A percentile compares a stretch with the other conserved stretches of the same genome.
Conservation (phyloP, 768 basidiomycete genomes). For the Ramaria rubella region DNA sequence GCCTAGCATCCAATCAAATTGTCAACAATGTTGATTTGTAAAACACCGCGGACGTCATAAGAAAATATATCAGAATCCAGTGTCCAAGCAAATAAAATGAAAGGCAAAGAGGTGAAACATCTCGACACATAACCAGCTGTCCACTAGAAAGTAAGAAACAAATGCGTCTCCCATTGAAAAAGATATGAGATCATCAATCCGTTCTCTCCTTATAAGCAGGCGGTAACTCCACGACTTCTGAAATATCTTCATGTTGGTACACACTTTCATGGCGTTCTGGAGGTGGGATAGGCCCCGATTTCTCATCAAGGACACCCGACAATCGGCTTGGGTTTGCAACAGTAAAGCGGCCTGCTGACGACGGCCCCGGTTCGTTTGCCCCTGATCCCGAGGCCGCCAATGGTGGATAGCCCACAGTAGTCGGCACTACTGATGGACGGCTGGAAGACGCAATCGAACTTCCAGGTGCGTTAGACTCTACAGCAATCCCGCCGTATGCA, state of each 20-base stretch:
- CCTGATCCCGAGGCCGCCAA: neutral
- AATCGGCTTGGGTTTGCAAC: neutral
- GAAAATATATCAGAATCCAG: too few species aligned
- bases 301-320: neutral
- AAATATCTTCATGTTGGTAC: slow-evolving; percentile 1
- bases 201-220: neutral
- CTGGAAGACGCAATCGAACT: neutral
- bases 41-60: too few species aligned
- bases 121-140: too few species aligned
- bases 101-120: too few species aligned
- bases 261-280: neutral
- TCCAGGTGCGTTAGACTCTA: too few species aligned
- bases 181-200: neutral
- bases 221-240: neutral
- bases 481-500: too few species aligned
- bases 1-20: too few species aligned
- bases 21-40: too few species aligned
- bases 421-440: neutral
- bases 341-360: neutral
- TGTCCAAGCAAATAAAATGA: too few species aligned
- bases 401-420: neutral
- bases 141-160: too few species aligned
- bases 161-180: too few species aligned
- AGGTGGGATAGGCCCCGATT: neutral
- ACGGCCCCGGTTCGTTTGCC: neutral